phyloP scores from a whole-genome alignment of 495 filamentous ascomycete species.

The Penicillium subrubescens region DNA sequence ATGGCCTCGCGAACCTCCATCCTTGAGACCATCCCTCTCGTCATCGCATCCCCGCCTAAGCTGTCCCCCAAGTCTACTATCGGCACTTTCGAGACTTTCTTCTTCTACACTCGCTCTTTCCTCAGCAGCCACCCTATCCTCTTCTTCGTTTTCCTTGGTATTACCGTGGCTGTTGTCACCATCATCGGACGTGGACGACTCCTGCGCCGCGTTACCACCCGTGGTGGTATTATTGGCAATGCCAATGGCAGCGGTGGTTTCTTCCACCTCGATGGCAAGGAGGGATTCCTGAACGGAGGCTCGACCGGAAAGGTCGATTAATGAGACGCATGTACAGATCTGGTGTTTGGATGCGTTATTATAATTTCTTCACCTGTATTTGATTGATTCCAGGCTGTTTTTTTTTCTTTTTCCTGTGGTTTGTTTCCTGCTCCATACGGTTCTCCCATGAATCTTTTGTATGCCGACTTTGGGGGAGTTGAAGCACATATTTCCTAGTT shows the following conservation, averaged over 20 bases:
- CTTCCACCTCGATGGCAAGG: slow-evolving; percentile 77
- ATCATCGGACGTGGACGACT: slow-evolving; percentile 38
- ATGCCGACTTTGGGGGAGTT: slow-evolving; percentile 24
- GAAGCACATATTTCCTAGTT: slow-evolving; percentile 27
- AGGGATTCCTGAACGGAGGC: slow-evolving; percentile 62
- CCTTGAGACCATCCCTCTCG: slow-evolving; percentile 87
- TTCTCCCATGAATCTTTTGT: slow-evolving; percentile 23
- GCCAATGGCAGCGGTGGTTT: slow-evolving; percentile 62
- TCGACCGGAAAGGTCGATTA: slow-evolving; percentile 80
- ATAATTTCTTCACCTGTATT: slow-evolving; percentile 33
- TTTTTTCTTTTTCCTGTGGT: slow-evolving; percentile 14
- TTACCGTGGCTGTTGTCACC: slow-evolving; percentile 37
- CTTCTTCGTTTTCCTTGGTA: slow-evolving; percentile 61
- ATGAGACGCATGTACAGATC: slow-evolving; percentile 46
- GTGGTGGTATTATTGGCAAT: slow-evolving; percentile 57
- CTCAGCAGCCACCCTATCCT: slow-evolving; percentile 73
- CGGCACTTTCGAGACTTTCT: slow-evolving; percentile 70
- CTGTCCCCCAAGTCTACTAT: slow-evolving; percentile 87
- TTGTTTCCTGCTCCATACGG: slow-evolving; percentile 9
- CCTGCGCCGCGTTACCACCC: slow-evolving; percentile 37
- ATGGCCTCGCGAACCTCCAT: slow-evolving; percentile 91
- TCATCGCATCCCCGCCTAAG: slow-evolving; percentile 71
- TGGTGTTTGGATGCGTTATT: slow-evolving; percentile 33
- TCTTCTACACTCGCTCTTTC: slow-evolving; percentile 72
- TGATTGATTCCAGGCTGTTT: slow-evolving; percentile 29